phyloP scores from a whole-genome alignment of 192 early-diverging fungal species.

The Chytriomyces sp. region DNA sequence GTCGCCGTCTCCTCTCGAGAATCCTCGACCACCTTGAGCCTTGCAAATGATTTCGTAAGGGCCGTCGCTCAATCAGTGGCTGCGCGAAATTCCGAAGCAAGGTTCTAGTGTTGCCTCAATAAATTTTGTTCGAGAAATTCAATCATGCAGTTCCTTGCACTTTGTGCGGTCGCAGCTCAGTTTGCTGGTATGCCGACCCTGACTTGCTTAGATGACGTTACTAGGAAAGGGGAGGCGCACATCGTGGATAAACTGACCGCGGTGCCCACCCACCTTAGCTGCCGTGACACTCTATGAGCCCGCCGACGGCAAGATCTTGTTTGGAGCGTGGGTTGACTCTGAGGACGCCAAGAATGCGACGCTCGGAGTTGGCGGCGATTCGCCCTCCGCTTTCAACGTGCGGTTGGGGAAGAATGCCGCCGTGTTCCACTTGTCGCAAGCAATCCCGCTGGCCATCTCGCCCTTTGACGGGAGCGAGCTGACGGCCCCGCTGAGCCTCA shows the following conservation, averaged over 20 bases:
- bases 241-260: background rate
- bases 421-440: conserved; percentile 39
- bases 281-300: conserved; percentile 41
- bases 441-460: conserved; percentile 31
- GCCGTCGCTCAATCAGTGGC: too few relatives aligned
- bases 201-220: background rate
- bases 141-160: background rate
- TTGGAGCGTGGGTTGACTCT: conserved; percentile 43
- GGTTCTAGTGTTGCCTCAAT: too few relatives aligned
- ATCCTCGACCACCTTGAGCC: too few relatives aligned
- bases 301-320: conserved; percentile 31
- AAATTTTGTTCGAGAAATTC: background rate
- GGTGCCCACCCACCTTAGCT: background rate
- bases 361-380: conserved; percentile 28
- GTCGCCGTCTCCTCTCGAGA: too few relatives aligned
- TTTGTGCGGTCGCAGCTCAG: background rate
- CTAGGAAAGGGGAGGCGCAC: background rate
- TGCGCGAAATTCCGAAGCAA: too few relatives aligned
- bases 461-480: conserved; percentile 12
- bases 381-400: conserved; percentile 41
- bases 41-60: too few relatives aligned
- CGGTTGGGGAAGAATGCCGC: conserved; percentile 39
- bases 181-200: background rate
- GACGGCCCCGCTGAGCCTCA: conserved; percentile 18
- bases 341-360: background rate